These are phyloP conservation scores for Leonotis leonurus DNA, from an alignment of 257 asterid species.

Conservation along the genomic window DNA sequence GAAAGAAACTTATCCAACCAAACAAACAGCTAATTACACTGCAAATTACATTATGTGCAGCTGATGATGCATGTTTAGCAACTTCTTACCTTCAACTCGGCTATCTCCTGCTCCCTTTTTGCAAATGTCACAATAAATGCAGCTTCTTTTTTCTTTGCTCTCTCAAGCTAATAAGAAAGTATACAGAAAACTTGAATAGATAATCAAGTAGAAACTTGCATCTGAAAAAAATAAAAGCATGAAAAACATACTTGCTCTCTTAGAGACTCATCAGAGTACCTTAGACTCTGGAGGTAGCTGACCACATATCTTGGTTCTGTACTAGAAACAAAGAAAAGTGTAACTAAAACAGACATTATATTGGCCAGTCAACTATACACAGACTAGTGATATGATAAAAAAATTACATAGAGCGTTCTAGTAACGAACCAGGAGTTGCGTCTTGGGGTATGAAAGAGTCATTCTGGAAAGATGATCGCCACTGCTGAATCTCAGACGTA, in stretches of 20 bases:
- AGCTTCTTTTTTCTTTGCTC: slow-evolving; percentile 92
- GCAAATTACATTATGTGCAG: background rate
- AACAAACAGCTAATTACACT: background rate
- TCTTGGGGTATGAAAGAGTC: slow-evolving; percentile 65
- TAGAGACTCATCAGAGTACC: slow-evolving; percentile 82
- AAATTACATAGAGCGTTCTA: slow-evolving; percentile 5
- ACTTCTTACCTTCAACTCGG: slow-evolving; percentile 82
- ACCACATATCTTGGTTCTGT: slow-evolving; percentile 64
- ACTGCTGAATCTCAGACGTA: slow-evolving; percentile 79
- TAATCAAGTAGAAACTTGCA: slow-evolving; percentile 1
- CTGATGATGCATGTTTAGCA: background rate
- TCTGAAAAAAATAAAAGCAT: background rate
- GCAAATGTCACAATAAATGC: slow-evolving; percentile 96
- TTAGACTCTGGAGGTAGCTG: slow-evolving; percentile 67
- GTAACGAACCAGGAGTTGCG: slow-evolving; percentile 67
- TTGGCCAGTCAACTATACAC: background rate
- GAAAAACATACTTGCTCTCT: slow-evolving; percentile 71
- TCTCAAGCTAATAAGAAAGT: slow-evolving; percentile 59
- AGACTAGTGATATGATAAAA: background rate
- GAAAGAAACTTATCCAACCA: background rate
- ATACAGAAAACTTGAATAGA: background rate
- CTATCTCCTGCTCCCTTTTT: slow-evolving; percentile 97
- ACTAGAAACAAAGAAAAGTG: slow-evolving; percentile 11
- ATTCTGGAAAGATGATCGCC: slow-evolving; percentile 87
- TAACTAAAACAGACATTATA: background rate